Conservation (phyloP, 225 moss, liverwort and hornwort genomes). For the Anthoceros angustus region DNA sequence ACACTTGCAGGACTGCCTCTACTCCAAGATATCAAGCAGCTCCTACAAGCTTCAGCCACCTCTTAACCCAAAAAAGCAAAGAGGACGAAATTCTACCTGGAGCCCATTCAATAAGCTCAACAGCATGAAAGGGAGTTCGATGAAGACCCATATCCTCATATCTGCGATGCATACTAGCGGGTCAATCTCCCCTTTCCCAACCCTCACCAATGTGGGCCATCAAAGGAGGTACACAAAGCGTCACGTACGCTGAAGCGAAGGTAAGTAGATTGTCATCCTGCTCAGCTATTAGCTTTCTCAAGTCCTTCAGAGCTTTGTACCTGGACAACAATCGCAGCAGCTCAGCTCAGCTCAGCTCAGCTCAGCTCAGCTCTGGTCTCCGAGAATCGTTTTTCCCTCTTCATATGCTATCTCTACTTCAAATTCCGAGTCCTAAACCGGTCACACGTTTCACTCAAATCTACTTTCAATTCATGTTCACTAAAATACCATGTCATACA, state of each 20-base stretch:
- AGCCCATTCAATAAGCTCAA: constrained; percentile 90
- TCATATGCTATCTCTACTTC: neutral
- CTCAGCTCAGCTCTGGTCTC: neutral
- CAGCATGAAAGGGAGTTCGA: constrained; percentile 72
- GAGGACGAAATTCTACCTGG: constrained; percentile 44
- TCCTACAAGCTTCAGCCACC: too few species aligned
- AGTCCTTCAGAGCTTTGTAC: constrained; percentile 23
- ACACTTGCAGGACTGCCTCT: neutral
- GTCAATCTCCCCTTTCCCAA: neutral
- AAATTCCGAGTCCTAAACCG: too few species aligned
- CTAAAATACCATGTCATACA: neutral
- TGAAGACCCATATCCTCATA: constrained; percentile 65
- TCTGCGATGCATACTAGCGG: constrained; percentile 21
- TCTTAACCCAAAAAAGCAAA: neutral
- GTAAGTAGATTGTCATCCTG: constrained; percentile 25
- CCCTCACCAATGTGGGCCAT: neutral
- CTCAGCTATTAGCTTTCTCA: constrained; percentile 22
- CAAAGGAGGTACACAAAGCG: neutral
- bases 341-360: neutral
- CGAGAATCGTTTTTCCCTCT: neutral
- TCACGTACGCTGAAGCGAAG: constrained; percentile 27
- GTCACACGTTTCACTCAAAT: neutral
- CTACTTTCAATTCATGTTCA: neutral
- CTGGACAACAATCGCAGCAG: constrained; percentile 9
- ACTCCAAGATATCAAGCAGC: too few species aligned